Conservation (phyloP, 306 rosid species). For the Trifolium repens region DNA sequence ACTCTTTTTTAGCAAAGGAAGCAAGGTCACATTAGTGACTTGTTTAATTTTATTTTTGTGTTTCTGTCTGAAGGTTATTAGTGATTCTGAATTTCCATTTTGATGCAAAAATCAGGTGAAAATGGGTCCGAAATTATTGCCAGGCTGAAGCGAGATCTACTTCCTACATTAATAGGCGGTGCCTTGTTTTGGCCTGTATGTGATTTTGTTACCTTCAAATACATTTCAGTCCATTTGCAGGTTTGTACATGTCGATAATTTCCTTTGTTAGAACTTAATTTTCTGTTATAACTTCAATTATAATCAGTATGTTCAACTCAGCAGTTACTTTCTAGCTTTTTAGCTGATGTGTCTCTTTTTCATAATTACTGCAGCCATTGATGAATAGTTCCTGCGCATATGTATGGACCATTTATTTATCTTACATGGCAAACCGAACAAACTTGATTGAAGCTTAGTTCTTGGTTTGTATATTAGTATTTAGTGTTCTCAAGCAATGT, state of each 20-base stretch:
- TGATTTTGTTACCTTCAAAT: constrained; percentile 73
- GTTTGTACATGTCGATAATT: constrained; percentile 41
- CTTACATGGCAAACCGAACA: constrained; percentile 78
- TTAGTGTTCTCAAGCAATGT: constrained; percentile 10
- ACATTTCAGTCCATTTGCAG: constrained; percentile 72
- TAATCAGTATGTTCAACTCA: constrained; percentile 8
- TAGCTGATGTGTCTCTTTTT: constrained; percentile 22
- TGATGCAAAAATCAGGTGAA: constrained; percentile 62
- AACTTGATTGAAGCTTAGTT: constrained; percentile 35
- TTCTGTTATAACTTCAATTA: constrained; percentile 16
- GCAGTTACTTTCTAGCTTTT: background rate
- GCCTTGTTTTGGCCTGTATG: constrained; percentile 73
- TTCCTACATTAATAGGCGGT: constrained; percentile 66
- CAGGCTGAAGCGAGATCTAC: constrained; percentile 68
- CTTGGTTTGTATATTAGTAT: constrained; percentile 8
- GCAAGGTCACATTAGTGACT: background rate
- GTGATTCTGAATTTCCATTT: constrained; percentile 36
- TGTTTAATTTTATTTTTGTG: background rate
- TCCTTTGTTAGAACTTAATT: constrained; percentile 18
- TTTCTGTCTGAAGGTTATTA: background rate
- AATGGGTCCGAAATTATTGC: constrained; percentile 51
- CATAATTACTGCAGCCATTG: constrained; percentile 67
- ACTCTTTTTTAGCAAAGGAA: constrained; percentile 9
- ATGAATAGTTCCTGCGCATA: constrained; percentile 69
- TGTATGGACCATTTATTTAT: constrained; percentile 75